Conservation (phyloP, 1,284 basidiomycete genomes). For the Boletus sp. region DNA sequence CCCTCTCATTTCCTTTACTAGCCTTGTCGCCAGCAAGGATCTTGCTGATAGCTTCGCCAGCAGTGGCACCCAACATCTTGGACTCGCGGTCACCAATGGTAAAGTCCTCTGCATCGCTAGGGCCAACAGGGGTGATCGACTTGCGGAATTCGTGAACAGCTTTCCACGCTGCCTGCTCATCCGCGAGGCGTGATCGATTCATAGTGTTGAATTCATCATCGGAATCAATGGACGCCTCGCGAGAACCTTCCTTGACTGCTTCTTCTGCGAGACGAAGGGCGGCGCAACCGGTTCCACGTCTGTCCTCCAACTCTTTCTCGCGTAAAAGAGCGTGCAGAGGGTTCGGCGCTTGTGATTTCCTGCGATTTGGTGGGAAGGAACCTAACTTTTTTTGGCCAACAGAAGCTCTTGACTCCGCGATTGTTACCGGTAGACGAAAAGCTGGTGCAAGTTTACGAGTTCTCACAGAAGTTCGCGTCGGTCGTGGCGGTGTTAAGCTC, state of each 20-base stretch:
- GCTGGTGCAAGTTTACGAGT: conserved; percentile 13
- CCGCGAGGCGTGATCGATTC: conserved; percentile 28
- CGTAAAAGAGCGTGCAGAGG: conserved; percentile 53
- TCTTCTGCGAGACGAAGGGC: conserved; percentile 46
- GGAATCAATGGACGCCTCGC: conserved; percentile 35
- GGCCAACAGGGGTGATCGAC: conserved; percentile 22
- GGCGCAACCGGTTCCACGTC: conserved; percentile 40
- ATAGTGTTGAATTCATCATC: conserved; percentile 35
- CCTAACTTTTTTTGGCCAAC: not conserved
- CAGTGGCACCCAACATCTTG: conserved; percentile 28
- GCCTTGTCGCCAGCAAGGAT: conserved; percentile 40
- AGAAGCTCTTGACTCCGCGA: conserved; percentile 7
- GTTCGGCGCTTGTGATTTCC: conserved; percentile 34
- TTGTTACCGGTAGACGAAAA: conserved; percentile 13
- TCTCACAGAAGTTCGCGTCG: conserved; percentile 14
- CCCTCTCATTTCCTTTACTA: conserved; percentile 24
- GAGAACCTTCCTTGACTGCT: conserved; percentile 30
- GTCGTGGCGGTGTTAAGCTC: conserved; percentile 4
- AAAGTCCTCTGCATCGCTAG: conserved; percentile 30
- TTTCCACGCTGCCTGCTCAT: conserved; percentile 39
- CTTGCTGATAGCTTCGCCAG: conserved; percentile 35
- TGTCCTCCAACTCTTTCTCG: conserved; percentile 47
- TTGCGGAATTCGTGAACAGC: conserved; percentile 31
- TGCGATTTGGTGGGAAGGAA: conserved; percentile 10
- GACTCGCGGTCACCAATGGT: conserved; percentile 33